Evolutionary conservation across 371 early-diverging fungal genomes (phyloP).

Genomic region (Rhizopus microsporus): DNA sequence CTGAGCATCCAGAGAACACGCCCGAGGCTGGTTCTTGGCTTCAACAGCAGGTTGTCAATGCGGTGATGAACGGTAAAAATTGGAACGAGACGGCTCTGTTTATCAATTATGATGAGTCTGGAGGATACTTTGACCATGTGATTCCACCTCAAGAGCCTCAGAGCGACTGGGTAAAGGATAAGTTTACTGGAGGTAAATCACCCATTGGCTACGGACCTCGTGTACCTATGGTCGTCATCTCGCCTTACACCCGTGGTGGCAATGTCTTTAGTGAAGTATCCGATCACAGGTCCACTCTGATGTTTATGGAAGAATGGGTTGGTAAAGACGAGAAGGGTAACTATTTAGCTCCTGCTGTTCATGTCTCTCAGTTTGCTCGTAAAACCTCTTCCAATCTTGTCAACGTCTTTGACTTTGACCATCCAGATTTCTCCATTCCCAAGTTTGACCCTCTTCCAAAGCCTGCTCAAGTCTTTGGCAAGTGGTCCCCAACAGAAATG

Average conservation of each 20-base stretch:
- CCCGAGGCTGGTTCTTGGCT: slow-evolving; percentile 36
- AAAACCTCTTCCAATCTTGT: slow-evolving; percentile 21
- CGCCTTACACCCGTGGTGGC: slow-evolving; percentile 31
- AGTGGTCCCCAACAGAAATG: slow-evolving; percentile 31
- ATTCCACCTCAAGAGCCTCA: slow-evolving; percentile 22
- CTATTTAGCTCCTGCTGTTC: slow-evolving; percentile 23
- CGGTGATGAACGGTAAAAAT: slow-evolving; percentile 23
- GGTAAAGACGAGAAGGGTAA: slow-evolving; percentile 19
- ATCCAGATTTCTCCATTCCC: slow-evolving; percentile 31
- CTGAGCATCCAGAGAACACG: slow-evolving; percentile 30
- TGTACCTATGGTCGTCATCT: slow-evolving; percentile 29
- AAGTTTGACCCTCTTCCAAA: slow-evolving; percentile 12
- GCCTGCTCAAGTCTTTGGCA: slow-evolving; percentile 16
- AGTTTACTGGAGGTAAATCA: slow-evolving; percentile 6
- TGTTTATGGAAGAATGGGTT: slow-evolving; percentile 32
- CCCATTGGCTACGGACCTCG: slow-evolving; percentile 25
- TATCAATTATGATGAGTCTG: slow-evolving; percentile 33
- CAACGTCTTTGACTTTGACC: slow-evolving; percentile 24
- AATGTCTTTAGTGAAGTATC: slow-evolving; percentile 31
- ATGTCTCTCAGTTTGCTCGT: slow-evolving; percentile 25
- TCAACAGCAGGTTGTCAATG: slow-evolving; percentile 33
- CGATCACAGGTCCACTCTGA: slow-evolving; percentile 28
- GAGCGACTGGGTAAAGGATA: slow-evolving; percentile 22
- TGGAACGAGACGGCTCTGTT: slow-evolving; percentile 31
- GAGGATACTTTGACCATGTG: slow-evolving; percentile 31